phyloP scores from a whole-genome alignment of 169 alveolate genomes.

The Plasmodium fragile region DNA sequence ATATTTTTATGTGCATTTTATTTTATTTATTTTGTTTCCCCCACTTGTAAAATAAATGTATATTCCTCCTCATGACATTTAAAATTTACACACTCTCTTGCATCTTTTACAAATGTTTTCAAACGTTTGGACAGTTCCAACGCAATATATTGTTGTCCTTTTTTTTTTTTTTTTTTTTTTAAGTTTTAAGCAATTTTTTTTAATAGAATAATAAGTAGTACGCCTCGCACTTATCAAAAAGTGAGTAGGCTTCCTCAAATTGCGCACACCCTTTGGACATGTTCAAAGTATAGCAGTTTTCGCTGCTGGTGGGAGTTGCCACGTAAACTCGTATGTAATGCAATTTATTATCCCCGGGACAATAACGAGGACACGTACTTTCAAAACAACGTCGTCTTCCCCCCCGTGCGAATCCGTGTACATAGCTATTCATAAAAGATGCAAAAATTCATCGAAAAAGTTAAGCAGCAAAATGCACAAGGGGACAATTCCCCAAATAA shows the following conservation, averaged over 20 bases:
- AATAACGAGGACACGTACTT: neutral
- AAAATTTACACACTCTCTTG: neutral
- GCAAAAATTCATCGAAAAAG: constrained; percentile 73
- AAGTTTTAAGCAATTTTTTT: constrained; percentile 22
- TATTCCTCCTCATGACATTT: neutral
- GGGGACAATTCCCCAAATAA: constrained; percentile 19
- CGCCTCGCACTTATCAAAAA: constrained; percentile 3
- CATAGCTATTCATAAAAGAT: constrained; percentile 7
- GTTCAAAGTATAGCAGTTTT: neutral
- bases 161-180: constrained; percentile 10
- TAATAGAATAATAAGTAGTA: constrained; percentile 14
- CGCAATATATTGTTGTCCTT: neutral
- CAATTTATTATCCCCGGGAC: neutral
- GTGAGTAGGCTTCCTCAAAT: neutral
- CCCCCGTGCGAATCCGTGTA: neutral
- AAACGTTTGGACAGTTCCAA: neutral
- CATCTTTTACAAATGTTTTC: neutral
- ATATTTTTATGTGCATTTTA: neutral
- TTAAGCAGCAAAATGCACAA: constrained; percentile 57
- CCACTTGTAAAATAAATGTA: neutral
- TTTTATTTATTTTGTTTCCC: neutral
- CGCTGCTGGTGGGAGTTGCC: neutral
- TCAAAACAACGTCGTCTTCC: neutral
- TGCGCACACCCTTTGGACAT: neutral
- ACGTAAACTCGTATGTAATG: neutral